A percentile compares a stretch with the other conserved stretches of the same genome.
phyloP scores from a whole-genome alignment of 176 grass and related monocot genomes.

The Raddia guianensis region DNA sequence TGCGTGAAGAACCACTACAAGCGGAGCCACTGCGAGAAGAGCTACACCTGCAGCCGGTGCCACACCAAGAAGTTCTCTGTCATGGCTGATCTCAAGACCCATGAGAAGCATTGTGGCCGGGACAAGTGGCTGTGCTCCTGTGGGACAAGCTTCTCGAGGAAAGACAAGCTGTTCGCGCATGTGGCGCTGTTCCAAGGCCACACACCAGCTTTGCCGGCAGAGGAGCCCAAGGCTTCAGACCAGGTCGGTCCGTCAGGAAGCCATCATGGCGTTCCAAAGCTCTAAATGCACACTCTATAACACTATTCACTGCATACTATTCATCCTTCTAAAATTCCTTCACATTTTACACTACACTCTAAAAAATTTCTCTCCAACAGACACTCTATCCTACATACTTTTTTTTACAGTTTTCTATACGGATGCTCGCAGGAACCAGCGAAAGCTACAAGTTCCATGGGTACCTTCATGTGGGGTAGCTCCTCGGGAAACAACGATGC shows the following conservation, averaged over 20 bases:
- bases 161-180: constrained; percentile 83
- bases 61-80: constrained; percentile 75
- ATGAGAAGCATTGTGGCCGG: constrained; percentile 75
- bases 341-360: no score
- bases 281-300: no score
- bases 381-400: no score
- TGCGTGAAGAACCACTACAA: constrained; percentile 95
- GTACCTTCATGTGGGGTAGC: constrained; percentile 38
- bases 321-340: no score
- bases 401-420: no score
- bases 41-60: constrained; percentile 68
- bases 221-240: constrained; percentile 47
- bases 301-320: no score
- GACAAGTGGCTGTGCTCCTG: constrained; percentile 82
- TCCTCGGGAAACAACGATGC: neutral
- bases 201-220: constrained; percentile 50
- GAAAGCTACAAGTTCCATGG: neutral
- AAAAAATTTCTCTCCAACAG: no score
- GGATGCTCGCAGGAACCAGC: constrained; percentile 8
- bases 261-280: neutral
- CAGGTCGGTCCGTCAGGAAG: neutral
- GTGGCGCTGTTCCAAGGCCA: constrained; percentile 79
- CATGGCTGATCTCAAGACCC: constrained; percentile 75
- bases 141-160: constrained; percentile 74
- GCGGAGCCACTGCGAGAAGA: constrained; percentile 76